A percentile compares a stretch with the other conserved stretches of the same genome.
phyloP scores from a whole-genome alignment of 2,329 filamentous ascomycete genomes.

The Lecanosticta acicola region DNA sequence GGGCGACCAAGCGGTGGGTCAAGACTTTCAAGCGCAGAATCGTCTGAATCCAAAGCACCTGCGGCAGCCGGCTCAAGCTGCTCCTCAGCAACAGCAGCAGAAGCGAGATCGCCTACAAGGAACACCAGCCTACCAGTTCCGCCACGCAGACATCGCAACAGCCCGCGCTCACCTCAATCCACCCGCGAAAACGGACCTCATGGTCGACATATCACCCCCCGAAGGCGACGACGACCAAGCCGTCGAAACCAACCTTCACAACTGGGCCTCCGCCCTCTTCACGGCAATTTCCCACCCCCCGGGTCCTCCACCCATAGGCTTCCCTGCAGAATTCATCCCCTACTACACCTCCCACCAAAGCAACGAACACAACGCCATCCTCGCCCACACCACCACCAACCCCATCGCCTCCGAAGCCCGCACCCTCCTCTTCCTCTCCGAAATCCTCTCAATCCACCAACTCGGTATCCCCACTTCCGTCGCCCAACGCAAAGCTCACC shows the following conservation, averaged over 20 bases:
- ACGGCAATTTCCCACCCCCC: conserved; percentile 2
- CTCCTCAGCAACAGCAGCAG: background rate
- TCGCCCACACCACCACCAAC: background rate
- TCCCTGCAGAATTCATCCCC: conserved; percentile 1
- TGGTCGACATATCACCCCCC: background rate
- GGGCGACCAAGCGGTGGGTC: too few species aligned
- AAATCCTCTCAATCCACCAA: conserved; percentile 11
- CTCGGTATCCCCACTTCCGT: conserved; percentile 8
- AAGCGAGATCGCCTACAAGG: too few species aligned
- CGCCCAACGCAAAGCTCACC: conserved; percentile 2
- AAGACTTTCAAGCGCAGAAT: background rate
- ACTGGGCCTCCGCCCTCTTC: conserved; percentile 8
- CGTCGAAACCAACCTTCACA: conserved; percentile 3
- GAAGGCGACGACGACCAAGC: conserved; percentile 8
- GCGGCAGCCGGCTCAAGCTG: background rate
- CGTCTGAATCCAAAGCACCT: background rate
- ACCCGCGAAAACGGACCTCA: background rate
- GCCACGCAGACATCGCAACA: conserved; percentile 1
- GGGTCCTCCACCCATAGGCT: background rate
- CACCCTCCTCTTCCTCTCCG: conserved; percentile 10
- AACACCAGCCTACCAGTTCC: background rate
- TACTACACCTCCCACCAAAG: conserved; percentile 14
- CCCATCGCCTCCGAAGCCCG: conserved; percentile 11
- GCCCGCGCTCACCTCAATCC: conserved; percentile 1
- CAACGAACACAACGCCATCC: conserved; percentile 4